phyloP scores from a whole-genome alignment of 805 yeast species.

The Ogataea naganishii region DNA sequence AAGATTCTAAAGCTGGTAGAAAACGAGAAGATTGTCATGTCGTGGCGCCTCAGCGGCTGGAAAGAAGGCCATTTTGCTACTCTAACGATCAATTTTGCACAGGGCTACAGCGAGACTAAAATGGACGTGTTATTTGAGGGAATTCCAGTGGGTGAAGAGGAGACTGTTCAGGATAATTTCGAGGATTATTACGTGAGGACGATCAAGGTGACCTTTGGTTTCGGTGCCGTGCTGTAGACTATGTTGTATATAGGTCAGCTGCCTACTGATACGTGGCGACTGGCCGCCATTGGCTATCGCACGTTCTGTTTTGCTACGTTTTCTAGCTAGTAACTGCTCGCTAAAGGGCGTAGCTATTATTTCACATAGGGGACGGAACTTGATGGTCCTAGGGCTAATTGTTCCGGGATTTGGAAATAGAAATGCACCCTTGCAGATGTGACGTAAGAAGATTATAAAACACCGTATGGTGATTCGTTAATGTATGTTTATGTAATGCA shows the following conservation, averaged over 20 bases:
- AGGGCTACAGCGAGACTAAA: slow-evolving; percentile 79
- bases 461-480: no score
- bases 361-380: no score
- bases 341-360: no score
- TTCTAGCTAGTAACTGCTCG: no score
- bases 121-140: slow-evolving; percentile 76
- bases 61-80: slow-evolving; percentile 72
- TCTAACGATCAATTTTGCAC: slow-evolving; percentile 56
- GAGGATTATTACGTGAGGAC: slow-evolving; percentile 84
- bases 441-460: no score
- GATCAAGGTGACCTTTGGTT: slow-evolving; percentile 88
- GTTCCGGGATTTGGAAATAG: no score
- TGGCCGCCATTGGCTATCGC: no score
- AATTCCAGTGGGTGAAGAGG: slow-evolving; percentile 93
- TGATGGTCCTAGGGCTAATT: no score
- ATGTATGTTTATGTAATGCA: no score
- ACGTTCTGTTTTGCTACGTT: no score
- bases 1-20: slow-evolving; percentile 51
- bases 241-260: slow-evolving; percentile 4
- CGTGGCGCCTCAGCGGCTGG: slow-evolving; percentile 91
- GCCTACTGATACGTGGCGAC: no score
- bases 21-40: slow-evolving; percentile 53
- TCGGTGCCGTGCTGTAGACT: slow-evolving; percentile 74
- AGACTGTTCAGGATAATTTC: slow-evolving; percentile 74
- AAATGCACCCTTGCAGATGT: no score